Evolutionary conservation across 2,329 filamentous ascomycete species (phyloP), one percentile per base, ranked within the genome.

Genomic region (Graphilbum fragrans): DNA sequence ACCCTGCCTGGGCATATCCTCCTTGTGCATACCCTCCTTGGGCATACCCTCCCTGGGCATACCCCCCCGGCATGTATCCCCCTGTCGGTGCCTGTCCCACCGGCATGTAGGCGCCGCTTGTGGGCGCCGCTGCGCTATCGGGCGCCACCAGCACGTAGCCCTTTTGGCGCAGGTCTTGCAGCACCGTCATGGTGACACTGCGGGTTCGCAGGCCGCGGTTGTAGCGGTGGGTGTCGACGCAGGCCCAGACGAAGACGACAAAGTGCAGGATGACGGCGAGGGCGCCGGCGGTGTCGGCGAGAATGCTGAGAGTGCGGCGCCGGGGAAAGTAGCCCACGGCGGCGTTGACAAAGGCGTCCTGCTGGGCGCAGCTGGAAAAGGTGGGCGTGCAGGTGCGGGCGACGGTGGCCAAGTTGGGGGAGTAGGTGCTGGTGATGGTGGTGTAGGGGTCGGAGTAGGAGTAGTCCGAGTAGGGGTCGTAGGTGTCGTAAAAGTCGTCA

Each of bases 221-320:
- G 38, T 20, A 33, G 29, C 40, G 40, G 38, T 46, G 33, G 17
- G 44, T 47, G 49, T 50, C 47, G 35, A 46, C 43, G 39, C 49
- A 49, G 31, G 45, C 47, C 46, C 42, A 47, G 17, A 48, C 45
- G 22, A 50, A 49, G 12, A 50, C 41, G 25, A 31, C 20, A 41
- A 49, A 46, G 41, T 70, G 65, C 10, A 65, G 64, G 2, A 71
- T 44, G 1, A 70, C 47, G 5, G 65, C 55, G 14, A 71, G 51
- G 1, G 65, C 62, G 43, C 69, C 63, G 9, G 70, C 4, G 4
- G 37, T 27, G 22, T n/a, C 14, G 10, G 34, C n/a, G 12, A 32
- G 7, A 21, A 42, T 2, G n/a, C 22, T 33, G 8, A 44, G 19
- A 1, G 23, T 35, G 29, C n/a, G 7, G 27, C 42, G 44, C 23